Conservation (phyloP, 768 basidiomycete species). For the Pleurotus tuoliensis region DNA sequence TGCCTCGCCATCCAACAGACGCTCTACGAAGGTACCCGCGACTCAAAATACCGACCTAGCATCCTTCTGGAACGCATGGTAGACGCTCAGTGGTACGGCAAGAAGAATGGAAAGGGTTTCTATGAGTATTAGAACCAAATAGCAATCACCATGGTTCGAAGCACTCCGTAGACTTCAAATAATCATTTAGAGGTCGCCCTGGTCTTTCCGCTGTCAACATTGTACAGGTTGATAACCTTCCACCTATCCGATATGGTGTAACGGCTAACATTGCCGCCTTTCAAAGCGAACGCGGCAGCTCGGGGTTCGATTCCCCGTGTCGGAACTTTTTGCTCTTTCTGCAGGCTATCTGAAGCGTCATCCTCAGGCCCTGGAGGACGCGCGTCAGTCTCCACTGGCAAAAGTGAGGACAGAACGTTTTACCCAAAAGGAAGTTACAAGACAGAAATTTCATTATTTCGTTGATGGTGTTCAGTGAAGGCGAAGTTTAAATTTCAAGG, state of each 20-base stretch:
- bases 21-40: constrained; percentile 82
- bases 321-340: constrained; percentile 9
- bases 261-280: constrained; percentile 63
- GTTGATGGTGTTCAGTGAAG: too few relatives aligned
- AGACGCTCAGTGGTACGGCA: constrained; percentile 90
- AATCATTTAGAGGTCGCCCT: background rate
- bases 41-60: constrained; percentile 93
- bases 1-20: constrained; percentile 93
- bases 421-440: too few relatives aligned
- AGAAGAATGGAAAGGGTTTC: constrained; percentile 92
- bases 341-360: too few relatives aligned
- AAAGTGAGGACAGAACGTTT: too few relatives aligned
- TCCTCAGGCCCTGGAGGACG: too few relatives aligned
- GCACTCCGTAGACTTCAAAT: background rate
- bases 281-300: constrained; percentile 37
- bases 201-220: background rate
- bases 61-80: constrained; percentile 93
- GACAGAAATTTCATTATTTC: too few relatives aligned
- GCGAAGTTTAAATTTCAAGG: too few relatives aligned
- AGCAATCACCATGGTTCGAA: constrained; percentile 8
- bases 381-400: too few relatives aligned
- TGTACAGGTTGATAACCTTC: constrained; percentile 17
- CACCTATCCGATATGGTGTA: constrained; percentile 43
- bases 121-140: constrained; percentile 64
- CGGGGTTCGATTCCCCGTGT: constrained; percentile 38